Evolutionary conservation across 2,329 filamentous ascomycete genomes (phyloP), one percentile per base, ranked within the genome.

Genomic region (Pseudogymnoascus sp.): DNA sequence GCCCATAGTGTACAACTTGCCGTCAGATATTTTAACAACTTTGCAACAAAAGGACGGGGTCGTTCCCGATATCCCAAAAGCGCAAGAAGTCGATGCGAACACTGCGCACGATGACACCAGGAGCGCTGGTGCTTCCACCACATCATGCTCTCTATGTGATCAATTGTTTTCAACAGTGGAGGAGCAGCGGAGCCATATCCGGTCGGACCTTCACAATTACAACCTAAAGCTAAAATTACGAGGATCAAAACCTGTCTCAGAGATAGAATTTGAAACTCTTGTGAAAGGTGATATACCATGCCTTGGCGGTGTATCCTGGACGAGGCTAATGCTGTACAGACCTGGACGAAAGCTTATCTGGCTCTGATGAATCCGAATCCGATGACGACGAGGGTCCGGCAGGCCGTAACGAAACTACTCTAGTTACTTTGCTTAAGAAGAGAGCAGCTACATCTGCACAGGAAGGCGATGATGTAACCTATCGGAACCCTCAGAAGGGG

Each of bases 191-290:
- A 81, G 83, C 61, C 94, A 99, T 73, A 84, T 90, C 61, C 88
- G 89, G 67, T 96, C 92, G 8, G 94, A 99, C 69, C 79, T 95
- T 56, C 94, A 99, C 72, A 82, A 87, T 65, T 99, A 96, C 75
- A 99, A 99, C 71, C 75, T 97, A 63, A 97, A 96, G 74, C 89
- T 92, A 71, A 95, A 90, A 76, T 76, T 96, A 60, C 84, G 90
- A 52, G 89, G 89, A 0, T 79, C 80, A 61, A 80, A 79, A 8
- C 74, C 89, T 0, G 86, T 96, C 1, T 82, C 83, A 1, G 94
- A 99, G 69, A 72, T 70, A 6, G 91, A 96, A 33, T 99, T 99
- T 66, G 89, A 94, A 71, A 89, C 86, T 70, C 79, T 96, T 5
- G 79, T 97, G 6, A 90, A 85, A 34, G 72, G 72, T 52, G 13